Evolutionary conservation across 805 yeast species (phyloP), one percentile per base, ranked within the genome.

Genomic region (Yarrowia keelungensis): DNA sequence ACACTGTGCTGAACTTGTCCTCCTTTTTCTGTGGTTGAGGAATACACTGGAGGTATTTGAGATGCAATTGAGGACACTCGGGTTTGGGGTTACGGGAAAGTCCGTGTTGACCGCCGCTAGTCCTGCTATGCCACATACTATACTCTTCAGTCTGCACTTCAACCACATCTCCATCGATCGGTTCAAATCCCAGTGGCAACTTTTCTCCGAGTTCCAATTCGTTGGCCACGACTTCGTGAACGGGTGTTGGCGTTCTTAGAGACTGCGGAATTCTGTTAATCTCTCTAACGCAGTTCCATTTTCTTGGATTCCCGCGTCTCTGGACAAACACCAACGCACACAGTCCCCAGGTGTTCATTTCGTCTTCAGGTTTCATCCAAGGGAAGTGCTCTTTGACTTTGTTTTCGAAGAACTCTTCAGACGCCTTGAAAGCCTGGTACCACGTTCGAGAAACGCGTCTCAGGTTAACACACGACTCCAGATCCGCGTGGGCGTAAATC

Each of bases 321-420:
- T 16, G 16, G 26, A 47, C 38, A 26, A 47, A 47, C 4, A 47
- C 51, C 51, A 47, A 14, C 0, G 51, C 36, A 9, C 51, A 47
- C 16, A 26, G 38, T 4, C 19, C 51, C 51, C 51, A 47, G 36
- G 51, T 47, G 38, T 32, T 47, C 51, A 47, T 47, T 11, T 47
- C 51, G 36, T 47, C 51, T 5, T 47, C 51, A 3, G 51, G 51
- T 3, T 11, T 5, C 51, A 47, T 47, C 51, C 51, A 47, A 3
- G 51, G 51, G 11, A 14, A 32, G 16, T 36, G 51, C 26, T 47
- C 51, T 14, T 47, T 47, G 8, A 47, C 51, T 38, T 47, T 47
- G 38, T 7, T 26, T 9, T 47, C 51, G 16, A 47, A 26, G 1
- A 47, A 8, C 11, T 47, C 51, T 4, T 47, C 51, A 8, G 16